Evolutionary conservation across 768 basidiomycete species (phyloP).

Genomic region (Pulveroboletus sp.): DNA sequence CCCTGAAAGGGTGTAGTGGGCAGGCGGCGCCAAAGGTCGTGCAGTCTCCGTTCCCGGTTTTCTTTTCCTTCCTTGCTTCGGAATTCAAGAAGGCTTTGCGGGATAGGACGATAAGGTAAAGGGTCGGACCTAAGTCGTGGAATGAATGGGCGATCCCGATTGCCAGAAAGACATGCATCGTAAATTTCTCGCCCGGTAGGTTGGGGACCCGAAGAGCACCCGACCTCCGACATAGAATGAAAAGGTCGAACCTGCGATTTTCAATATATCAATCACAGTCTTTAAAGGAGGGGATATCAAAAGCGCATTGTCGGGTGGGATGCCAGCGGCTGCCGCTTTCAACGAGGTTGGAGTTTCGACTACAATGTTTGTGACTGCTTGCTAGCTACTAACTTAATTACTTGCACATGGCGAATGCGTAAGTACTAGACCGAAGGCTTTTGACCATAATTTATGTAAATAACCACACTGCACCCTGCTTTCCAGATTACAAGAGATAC

Average conservation of each 20-base stretch:
- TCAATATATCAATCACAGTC: slow-evolving; percentile 13
- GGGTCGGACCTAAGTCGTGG: slow-evolving; percentile 58
- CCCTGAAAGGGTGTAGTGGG: slow-evolving; percentile 31
- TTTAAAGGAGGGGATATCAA: slow-evolving; percentile 15
- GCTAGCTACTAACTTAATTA: slow-evolving; percentile 19
- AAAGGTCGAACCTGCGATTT: slow-evolving; percentile 18
- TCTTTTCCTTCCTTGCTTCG: slow-evolving; percentile 59
- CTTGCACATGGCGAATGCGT: slow-evolving; percentile 22
- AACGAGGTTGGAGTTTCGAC: slow-evolving; percentile 17
- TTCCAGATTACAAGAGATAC: slow-evolving; percentile 11
- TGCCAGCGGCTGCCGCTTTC: slow-evolving; percentile 2
- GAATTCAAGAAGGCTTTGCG: slow-evolving; percentile 58
- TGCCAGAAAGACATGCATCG: slow-evolving; percentile 49
- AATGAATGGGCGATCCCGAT: slow-evolving; percentile 52
- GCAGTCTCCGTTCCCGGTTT: slow-evolving; percentile 55
- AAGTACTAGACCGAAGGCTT: slow-evolving; percentile 5
- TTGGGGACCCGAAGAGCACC: slow-evolving; percentile 19
- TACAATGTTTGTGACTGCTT: slow-evolving; percentile 33
- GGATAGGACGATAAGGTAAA: slow-evolving; percentile 36
- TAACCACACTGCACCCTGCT: slow-evolving; percentile 16
- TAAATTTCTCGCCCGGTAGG: slow-evolving; percentile 49
- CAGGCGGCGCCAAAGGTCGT: slow-evolving; percentile 61
- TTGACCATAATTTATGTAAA: slow-evolving; percentile 30
- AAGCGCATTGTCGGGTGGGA: slow-evolving; percentile 27
- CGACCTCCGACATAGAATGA: slow-evolving; percentile 27